phyloP scores from a whole-genome alignment of 176 grass and related monocot species.

The Hordeum vulgare region DNA sequence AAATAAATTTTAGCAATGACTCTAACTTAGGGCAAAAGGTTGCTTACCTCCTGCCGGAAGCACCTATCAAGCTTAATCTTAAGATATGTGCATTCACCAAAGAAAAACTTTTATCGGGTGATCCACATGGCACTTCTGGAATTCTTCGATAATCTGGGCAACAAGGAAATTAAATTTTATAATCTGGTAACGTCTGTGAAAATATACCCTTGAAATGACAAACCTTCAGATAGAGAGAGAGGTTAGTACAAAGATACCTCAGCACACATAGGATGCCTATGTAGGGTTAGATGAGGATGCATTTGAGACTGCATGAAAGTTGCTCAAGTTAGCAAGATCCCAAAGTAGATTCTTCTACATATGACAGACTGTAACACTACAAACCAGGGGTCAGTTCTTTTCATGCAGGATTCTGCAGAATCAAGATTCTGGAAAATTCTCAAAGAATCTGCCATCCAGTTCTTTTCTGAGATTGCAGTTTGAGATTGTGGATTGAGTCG shows the following conservation, averaged over 20 bases:
- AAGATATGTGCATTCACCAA: conserved; percentile 88
- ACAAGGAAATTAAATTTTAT: neutral
- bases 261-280: conserved; percentile 85
- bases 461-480: no score
- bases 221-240: neutral
- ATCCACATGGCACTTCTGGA: conserved; percentile 80
- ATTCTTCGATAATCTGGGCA: conserved; percentile 74
- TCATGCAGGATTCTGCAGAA: no score
- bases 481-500: no score
- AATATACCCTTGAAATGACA: neutral
- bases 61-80: conserved; percentile 89
- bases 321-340: neutral
- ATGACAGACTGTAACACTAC: neutral
- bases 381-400: neutral
- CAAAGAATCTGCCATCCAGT: no score
- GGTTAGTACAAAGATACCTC: conserved; percentile 41
- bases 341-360: neutral
- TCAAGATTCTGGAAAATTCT: no score
- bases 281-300: conserved; percentile 81
- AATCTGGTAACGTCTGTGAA: neutral
- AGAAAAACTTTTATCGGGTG: conserved; percentile 77
- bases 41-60: conserved; percentile 66
- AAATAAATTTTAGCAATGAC: neutral
- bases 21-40: neutral
- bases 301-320: conserved; percentile 31